Evolutionary conservation across 352 stramenopile species (phyloP), one percentile per base, ranked within the genome.

Genomic region (Globisporangium canariense): DNA sequence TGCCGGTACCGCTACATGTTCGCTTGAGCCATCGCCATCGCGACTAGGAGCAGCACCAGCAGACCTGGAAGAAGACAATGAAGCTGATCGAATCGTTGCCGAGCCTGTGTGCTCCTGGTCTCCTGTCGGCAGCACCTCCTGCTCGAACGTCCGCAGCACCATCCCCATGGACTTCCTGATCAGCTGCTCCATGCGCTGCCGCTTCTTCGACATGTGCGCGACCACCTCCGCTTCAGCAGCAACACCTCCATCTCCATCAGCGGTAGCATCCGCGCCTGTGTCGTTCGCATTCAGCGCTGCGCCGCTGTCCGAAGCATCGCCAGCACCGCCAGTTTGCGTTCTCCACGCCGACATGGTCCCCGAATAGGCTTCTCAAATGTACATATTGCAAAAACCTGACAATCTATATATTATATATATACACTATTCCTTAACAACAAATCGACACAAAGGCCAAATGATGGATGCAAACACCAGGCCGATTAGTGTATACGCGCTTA

Each of bases 141-240:
- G 43, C 54, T 62, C 45, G 22, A 62, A 62, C 30, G 30, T 25
- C 10, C 40, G 51, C 13, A 10, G 77, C 11, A 41, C 74, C 49
- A 90, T 70, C 9, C 52, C 64, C 50, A 77, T 69, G 10, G 78
- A 79, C 52, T 78, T 78, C 56, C 77, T 47, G 40, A 89, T 88
- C 16, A 89, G 67, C 60, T 60, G 63, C 58, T 86, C 75, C 51
- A 91, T 86, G 34, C 77, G 80, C 67, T 79, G 72, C 11, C 71
- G 66, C 67, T 89, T 90, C 6, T 60, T 87, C 14, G 20, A 59
- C 60, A 20, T 62, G 38, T 58, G 30, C 14, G n/a, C 32, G 2
- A 46, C 63, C 2, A 45, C 38, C 14, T 65, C 30, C 3, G 56
- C 58, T 25, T 64, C 51, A 16, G 6, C n/a, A 20, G 10, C 16